Conservation (phyloP, 345 rosid genomes). For the Conringia planisiliqua region DNA sequence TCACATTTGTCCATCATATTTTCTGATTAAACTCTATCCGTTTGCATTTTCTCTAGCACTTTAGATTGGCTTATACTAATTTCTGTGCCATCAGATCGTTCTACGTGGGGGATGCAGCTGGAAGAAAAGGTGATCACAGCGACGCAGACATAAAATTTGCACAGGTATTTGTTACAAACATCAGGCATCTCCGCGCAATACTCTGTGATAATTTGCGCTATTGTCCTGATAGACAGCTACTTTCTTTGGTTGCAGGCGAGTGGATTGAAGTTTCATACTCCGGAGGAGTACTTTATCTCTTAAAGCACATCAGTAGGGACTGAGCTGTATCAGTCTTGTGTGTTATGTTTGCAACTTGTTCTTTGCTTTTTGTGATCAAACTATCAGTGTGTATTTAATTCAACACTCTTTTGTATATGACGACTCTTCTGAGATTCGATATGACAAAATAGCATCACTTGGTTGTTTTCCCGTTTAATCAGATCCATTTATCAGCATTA, state of each 20-base stretch:
- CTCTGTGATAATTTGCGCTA: background rate
- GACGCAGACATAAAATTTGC: conserved; percentile 91
- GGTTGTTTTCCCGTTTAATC: background rate
- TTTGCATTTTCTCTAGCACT: background rate
- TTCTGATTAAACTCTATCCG: background rate
- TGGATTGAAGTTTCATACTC: conserved; percentile 68
- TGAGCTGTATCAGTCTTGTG: background rate
- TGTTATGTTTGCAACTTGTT: background rate
- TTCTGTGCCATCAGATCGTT: conserved; percentile 54
- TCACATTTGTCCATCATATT: background rate
- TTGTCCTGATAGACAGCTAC: background rate
- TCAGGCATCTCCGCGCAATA: background rate
- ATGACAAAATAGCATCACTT: background rate
- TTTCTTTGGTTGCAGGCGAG: conserved; percentile 49
- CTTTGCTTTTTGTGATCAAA: background rate
- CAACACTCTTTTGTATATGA: background rate
- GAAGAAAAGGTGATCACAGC: conserved; percentile 75
- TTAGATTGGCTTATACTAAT: conserved; percentile 8
- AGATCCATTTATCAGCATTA: background rate
- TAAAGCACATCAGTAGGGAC: conserved; percentile 15
- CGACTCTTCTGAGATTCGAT: background rate
- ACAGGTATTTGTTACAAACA: conserved; percentile 42
- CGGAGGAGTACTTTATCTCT: conserved; percentile 63
- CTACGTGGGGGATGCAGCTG: conserved; percentile 97
- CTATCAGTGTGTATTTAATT: background rate